These are phyloP conservation scores for Ogataea ganodermae DNA, from an alignment of 805 yeast species.

Conservation along the genomic window DNA sequence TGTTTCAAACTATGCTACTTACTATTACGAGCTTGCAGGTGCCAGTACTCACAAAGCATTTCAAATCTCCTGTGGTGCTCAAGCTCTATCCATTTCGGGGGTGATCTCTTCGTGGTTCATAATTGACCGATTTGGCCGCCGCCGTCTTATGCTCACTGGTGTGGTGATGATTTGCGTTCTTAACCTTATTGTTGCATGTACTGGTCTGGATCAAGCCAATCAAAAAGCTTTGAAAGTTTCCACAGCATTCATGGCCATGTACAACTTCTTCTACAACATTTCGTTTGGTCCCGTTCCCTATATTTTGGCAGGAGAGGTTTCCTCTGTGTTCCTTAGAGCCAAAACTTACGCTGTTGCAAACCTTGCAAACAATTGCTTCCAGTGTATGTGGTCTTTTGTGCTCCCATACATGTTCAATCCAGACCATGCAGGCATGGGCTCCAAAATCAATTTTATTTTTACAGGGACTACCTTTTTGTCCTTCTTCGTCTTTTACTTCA, in stretches of 20 bases:
- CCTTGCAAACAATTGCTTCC: conserved; percentile 35
- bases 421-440: conserved; percentile 45
- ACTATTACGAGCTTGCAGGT: conserved; percentile 52
- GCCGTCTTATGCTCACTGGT: conserved; percentile 33
- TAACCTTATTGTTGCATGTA: conserved; percentile 31
- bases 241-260: conserved; percentile 28
- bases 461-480: conserved; percentile 39
- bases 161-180: conserved; percentile 27
- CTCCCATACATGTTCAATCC: conserved; percentile 55
- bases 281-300: conserved; percentile 35
- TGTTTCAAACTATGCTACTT: conserved; percentile 51
- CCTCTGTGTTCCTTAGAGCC: conserved; percentile 42
- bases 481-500: conserved; percentile 47
- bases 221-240: conserved; percentile 33
- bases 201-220: conserved; percentile 24
- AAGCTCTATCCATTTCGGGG: conserved; percentile 37
- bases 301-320: conserved; percentile 38
- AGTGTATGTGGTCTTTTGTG: conserved; percentile 39
- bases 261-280: conserved; percentile 29
- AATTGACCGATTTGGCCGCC: conserved; percentile 43
- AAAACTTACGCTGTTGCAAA: conserved; percentile 41
- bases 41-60: conserved; percentile 42
- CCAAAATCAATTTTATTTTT: conserved; percentile 52
- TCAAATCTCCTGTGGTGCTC: conserved; percentile 33
- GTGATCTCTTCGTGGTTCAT: conserved; percentile 43